These are phyloP conservation scores for Marvania coccoides DNA, from an alignment of 139 green algal species.

Conservation along the genomic window DNA sequence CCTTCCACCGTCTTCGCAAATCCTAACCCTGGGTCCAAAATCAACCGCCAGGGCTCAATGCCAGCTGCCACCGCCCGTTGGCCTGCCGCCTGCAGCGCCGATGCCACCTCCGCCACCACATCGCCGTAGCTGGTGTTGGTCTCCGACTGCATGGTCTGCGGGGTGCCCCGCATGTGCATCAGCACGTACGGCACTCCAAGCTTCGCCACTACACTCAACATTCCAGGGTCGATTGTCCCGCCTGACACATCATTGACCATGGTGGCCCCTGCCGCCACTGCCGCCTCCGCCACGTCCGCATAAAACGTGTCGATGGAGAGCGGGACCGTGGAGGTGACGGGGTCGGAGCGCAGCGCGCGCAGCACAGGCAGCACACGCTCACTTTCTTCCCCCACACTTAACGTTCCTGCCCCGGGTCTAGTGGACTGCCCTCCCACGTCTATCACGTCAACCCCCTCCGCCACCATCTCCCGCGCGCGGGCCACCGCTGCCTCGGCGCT, in stretches of 20 bases:
- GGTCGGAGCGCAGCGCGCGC: slow-evolving; percentile 22
- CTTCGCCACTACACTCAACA: slow-evolving; percentile 58
- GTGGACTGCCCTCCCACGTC: slow-evolving; percentile 96
- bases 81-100: slow-evolving; percentile 43
- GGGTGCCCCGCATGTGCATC: slow-evolving; percentile 93
- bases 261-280: slow-evolving; percentile 71
- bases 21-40: slow-evolving; percentile 86
- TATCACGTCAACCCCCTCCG: slow-evolving; percentile 74
- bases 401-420: slow-evolving; percentile 53
- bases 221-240: slow-evolving; percentile 65
- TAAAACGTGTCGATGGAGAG: slow-evolving; percentile 94
- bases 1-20: slow-evolving; percentile 72
- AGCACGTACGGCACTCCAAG: slow-evolving; percentile 84
- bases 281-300: slow-evolving; percentile 56
- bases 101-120: slow-evolving; percentile 54
- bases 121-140: slow-evolving; percentile 54
- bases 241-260: slow-evolving; percentile 96
- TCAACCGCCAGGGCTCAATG: slow-evolving; percentile 78
- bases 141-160: slow-evolving; percentile 62
- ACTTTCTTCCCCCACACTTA: slow-evolving; percentile 64
- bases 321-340: slow-evolving; percentile 25
- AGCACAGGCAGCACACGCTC: slow-evolving; percentile 79
- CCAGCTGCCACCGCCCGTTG: slow-evolving; percentile 55
- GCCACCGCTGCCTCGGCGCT: slow-evolving; percentile 37
- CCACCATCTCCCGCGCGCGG: slow-evolving; percentile 56